phyloP scores from a whole-genome alignment of 805 yeast genomes.

The Cyberlindnera xylosilytica region DNA sequence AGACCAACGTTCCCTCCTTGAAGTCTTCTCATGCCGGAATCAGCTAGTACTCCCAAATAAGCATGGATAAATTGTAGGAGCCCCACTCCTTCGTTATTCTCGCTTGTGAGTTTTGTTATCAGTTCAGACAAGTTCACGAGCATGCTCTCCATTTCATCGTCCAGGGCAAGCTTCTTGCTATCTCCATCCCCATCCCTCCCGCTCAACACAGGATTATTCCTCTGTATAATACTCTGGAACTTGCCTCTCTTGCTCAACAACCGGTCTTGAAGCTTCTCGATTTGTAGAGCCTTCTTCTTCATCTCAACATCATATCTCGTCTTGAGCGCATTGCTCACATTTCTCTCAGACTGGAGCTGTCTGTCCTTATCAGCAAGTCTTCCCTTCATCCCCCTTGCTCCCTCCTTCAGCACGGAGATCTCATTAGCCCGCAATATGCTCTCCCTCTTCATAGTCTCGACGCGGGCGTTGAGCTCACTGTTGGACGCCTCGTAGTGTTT shows the following conservation, averaged over 20 bases:
- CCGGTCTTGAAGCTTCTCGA: slow-evolving; percentile 21
- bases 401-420: slow-evolving; percentile 1
- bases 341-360: slow-evolving; percentile 9
- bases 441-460: slow-evolving; percentile 1
- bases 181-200: not conserved
- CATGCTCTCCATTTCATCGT: slow-evolving; percentile 23
- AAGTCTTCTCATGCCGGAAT: slow-evolving; percentile 1
- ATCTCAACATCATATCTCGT: slow-evolving; percentile 23
- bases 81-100: slow-evolving; percentile 10
- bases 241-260: slow-evolving; percentile 10
- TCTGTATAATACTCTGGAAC: slow-evolving; percentile 8
- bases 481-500: slow-evolving; percentile 11
- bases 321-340: slow-evolving; percentile 13
- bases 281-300: slow-evolving; percentile 15
- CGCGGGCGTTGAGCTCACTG: slow-evolving; percentile 4
- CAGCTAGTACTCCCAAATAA: slow-evolving; percentile 9
- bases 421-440: slow-evolving; percentile 1
- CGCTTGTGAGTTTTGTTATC: slow-evolving; percentile 16
- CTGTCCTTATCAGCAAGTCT: slow-evolving; percentile 4
- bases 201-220: slow-evolving; percentile 3
- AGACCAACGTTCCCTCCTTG: not conserved
- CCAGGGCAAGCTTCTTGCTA: slow-evolving; percentile 9
- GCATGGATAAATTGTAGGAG: slow-evolving; percentile 9
- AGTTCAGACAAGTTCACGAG: slow-evolving; percentile 17
- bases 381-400: not conserved